A percentile compares a stretch with the other conserved stretches of the same genome.
Conservation (phyloP, 257 asterid genomes). For the Solanum virginianum region DNA sequence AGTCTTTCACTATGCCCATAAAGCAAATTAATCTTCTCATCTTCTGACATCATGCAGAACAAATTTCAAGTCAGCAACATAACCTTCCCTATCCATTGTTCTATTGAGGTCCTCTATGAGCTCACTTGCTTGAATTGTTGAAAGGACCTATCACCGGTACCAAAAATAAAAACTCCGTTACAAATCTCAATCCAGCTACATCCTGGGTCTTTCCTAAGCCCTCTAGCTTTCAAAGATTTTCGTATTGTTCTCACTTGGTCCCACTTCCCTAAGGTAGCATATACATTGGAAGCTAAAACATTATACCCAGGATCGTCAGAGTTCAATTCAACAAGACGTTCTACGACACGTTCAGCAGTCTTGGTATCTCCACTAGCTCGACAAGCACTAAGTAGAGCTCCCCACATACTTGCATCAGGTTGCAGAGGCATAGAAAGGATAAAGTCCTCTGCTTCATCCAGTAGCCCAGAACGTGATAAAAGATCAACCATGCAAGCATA, state of each 20-base stretch:
- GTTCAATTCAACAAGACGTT: conserved; percentile 25
- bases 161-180: conserved; percentile 31
- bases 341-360: conserved; percentile 45
- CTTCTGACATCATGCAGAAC: conserved; percentile 48
- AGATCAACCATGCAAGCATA: conserved; percentile 85
- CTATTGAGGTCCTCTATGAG: conserved; percentile 24
- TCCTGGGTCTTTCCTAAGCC: conserved; percentile 61
- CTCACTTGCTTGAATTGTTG: conserved; percentile 27
- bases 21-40: conserved; percentile 38
- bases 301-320: conserved; percentile 61
- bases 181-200: conserved; percentile 64
- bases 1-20: conserved; percentile 53
- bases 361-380: conserved; percentile 40
- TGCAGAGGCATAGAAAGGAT: conserved; percentile 59
- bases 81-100: conserved; percentile 52
- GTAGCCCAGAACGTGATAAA: conserved; percentile 57
- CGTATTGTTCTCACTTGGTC: conserved; percentile 48
- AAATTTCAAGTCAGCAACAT: conserved; percentile 33
- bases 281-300: conserved; percentile 65
- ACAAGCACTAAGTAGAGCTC: conserved; percentile 68
- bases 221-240: conserved; percentile 35
- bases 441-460: conserved; percentile 65
- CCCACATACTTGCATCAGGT: conserved; percentile 83
- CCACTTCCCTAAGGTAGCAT: conserved; percentile 61
- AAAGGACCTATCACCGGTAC: conserved; percentile 32